A percentile compares a stretch with the other conserved stretches of the same genome.
Conservation (phyloP, 305 asterid species). For the Salvia sclarea region DNA sequence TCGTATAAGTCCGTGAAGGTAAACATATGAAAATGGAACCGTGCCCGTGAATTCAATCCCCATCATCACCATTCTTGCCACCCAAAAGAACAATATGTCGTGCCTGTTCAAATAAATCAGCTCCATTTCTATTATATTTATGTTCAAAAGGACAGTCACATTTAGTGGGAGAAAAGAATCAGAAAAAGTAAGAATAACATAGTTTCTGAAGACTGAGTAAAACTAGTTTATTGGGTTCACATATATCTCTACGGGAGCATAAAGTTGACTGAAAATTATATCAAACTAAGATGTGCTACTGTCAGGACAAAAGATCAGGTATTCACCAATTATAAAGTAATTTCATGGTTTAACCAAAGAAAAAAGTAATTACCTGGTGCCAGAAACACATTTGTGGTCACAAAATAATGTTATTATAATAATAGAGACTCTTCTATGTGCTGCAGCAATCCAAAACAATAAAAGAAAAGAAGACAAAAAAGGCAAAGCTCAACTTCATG, state of each 20-base stretch:
- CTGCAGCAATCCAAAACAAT: conserved; percentile 5
- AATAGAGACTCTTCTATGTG: neutral
- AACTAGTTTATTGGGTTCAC: conserved; percentile 11
- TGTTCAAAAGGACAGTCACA: neutral
- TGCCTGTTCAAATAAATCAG: conserved; percentile 67
- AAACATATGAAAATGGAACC: conserved; percentile 77
- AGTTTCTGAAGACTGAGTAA: neutral
- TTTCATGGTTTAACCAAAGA: too few relatives aligned
- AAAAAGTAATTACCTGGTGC: too few relatives aligned
- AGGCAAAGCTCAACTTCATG: neutral
- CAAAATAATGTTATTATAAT: neutral
- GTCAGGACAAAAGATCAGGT: conserved; percentile 7
- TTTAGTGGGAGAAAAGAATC: conserved; percentile 4
- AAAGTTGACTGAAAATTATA: neutral
- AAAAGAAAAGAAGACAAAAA: neutral
- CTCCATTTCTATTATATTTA: conserved; percentile 27
- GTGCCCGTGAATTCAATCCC: conserved; percentile 94
- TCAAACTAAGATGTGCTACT: conserved; percentile 11
- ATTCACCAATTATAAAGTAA: neutral
- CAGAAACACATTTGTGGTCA: neutral
- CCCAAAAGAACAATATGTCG: conserved; percentile 98
- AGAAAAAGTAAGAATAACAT: conserved; percentile 10
- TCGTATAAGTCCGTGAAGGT: conserved; percentile 96
- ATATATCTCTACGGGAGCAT: neutral
- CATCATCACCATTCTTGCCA: conserved; percentile 99